Percentiles rank a stretch among this genome's conserved stretches.
Conservation (phyloP, 2,329 filamentous ascomycete genomes). For the Aaosphaeria arxii region DNA sequence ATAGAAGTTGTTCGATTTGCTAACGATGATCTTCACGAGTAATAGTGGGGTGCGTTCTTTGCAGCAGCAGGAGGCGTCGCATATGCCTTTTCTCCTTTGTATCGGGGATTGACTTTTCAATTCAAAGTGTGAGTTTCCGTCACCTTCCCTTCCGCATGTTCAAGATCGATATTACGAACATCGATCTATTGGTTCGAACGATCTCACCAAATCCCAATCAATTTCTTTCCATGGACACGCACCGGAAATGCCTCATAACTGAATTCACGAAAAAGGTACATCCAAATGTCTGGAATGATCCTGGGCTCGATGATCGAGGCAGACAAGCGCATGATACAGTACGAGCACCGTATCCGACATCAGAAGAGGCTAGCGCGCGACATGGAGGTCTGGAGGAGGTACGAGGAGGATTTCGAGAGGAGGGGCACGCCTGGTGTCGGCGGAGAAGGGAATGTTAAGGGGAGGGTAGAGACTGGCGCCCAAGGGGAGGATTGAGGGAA, state of each 20-base stretch:
- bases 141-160: background rate
- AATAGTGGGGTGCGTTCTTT: constrained; percentile 65
- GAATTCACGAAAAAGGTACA: constrained; percentile 54
- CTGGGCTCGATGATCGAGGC: constrained; percentile 74
- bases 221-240: background rate
- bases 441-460: constrained; percentile 27
- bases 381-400: constrained; percentile 65
- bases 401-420: constrained; percentile 59
- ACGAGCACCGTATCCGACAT: constrained; percentile 64
- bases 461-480: background rate
- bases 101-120: constrained; percentile 52
- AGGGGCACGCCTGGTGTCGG: constrained; percentile 35
- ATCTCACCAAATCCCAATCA: too few species aligned
- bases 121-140: constrained; percentile 29
- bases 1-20: too few species aligned
- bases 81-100: constrained; percentile 66
- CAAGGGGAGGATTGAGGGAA: too few species aligned
- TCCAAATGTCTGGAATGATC: constrained; percentile 86
- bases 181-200: too few species aligned
- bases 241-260: background rate
- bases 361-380: constrained; percentile 63
- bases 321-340: constrained; percentile 64
- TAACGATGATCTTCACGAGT: background rate
- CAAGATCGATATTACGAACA: background rate
- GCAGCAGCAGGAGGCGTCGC: constrained; percentile 62